A percentile compares a stretch with the other conserved stretches of the same genome.
Evolutionary conservation across 2,329 filamentous ascomycete species (phyloP).

Genomic region (Colletotrichum caudatum): DNA sequence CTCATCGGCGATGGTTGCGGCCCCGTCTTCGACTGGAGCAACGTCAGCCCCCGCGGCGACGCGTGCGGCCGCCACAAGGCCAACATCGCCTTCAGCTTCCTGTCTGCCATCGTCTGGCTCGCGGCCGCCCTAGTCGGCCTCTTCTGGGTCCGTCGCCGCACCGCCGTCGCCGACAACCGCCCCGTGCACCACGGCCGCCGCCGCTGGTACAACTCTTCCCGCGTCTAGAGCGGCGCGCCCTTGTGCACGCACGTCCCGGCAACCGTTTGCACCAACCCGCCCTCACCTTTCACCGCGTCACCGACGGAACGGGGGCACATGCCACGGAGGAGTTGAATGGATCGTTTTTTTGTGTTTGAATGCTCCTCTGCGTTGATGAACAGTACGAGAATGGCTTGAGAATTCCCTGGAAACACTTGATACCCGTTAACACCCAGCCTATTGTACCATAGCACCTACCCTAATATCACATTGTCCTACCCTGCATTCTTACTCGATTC

Average conservation of each 20-base stretch:
- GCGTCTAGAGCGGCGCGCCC: constrained; percentile 52
- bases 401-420: constrained; percentile 10
- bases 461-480: neutral
- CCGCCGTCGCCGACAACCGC: constrained; percentile 47
- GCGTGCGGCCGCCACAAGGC: constrained; percentile 79
- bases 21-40: constrained; percentile 69
- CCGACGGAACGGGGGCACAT: neutral
- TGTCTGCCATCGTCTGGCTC: constrained; percentile 79
- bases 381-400: constrained; percentile 10
- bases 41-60: constrained; percentile 61
- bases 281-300: neutral
- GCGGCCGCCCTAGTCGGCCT: constrained; percentile 70
- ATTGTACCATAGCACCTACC: constrained; percentile 5
- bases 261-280: neutral
- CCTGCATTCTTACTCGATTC: neutral
- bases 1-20: constrained; percentile 64
- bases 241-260: no score
- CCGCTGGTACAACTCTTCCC: constrained; percentile 58
- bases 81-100: constrained; percentile 77
- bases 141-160: constrained; percentile 62
- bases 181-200: constrained; percentile 50
- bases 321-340: neutral
- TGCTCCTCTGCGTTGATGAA: constrained; percentile 2
- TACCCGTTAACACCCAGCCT: constrained; percentile 20
- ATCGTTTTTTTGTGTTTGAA: neutral